Conservation (phyloP, 176 grass and related monocot species). For the Aegilops tauschii region DNA sequence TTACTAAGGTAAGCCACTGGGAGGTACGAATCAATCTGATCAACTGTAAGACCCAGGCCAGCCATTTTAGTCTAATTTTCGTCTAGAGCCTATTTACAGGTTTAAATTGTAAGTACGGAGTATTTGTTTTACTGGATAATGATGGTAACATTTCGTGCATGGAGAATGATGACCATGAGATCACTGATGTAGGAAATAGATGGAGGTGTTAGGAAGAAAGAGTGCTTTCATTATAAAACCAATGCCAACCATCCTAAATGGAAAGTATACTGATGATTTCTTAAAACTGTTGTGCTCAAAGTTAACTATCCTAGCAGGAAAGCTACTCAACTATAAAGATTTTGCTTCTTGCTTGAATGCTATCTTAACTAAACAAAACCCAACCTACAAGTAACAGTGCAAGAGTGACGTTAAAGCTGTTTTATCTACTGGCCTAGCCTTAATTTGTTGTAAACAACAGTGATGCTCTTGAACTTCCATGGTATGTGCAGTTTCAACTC, state of each 20-base stretch:
- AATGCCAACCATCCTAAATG: not conserved
- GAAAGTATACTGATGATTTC: not conserved
- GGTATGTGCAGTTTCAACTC: not conserved
- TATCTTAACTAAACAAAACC: not conserved
- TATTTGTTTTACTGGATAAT: not conserved
- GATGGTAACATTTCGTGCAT: not conserved
- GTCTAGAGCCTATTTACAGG: not conserved
- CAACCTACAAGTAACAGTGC: not conserved
- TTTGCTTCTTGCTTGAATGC: conserved; percentile 9
- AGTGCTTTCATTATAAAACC: not conserved
- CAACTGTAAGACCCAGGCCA: not conserved
- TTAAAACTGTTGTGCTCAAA: not conserved
- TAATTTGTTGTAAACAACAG: not conserved
- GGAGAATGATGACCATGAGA: not conserved
- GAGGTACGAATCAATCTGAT: not conserved
- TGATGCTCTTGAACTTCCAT: not conserved
- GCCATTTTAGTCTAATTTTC: not conserved
- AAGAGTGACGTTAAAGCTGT: not conserved
- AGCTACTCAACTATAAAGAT: not conserved
- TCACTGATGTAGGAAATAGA: not conserved
- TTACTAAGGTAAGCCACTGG: not conserved
- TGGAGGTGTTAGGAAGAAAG: not conserved
- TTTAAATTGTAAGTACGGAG: too few relatives aligned
- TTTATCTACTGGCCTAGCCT: not conserved
- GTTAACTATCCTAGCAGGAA: not conserved